A percentile compares a stretch with the other conserved stretches of the same genome.
These are phyloP conservation scores for Sophora flavescens DNA, from an alignment of 306 rosid species.

Conservation along the genomic window DNA sequence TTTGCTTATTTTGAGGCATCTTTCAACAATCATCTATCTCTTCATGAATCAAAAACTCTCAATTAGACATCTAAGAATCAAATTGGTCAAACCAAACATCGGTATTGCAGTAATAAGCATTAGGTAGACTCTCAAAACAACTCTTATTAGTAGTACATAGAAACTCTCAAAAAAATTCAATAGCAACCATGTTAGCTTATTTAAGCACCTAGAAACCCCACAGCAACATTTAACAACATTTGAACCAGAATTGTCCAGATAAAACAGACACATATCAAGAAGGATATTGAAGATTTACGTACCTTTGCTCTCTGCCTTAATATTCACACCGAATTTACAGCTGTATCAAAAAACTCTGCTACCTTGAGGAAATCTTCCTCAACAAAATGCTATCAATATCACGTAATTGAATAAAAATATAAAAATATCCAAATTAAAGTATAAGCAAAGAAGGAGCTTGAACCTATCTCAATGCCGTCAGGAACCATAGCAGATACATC, in stretches of 20 bases:
- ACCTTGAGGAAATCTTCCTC: constrained; percentile 96
- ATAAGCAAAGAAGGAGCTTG: constrained; percentile 40
- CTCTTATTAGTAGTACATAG: background rate
- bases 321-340: constrained; percentile 79
- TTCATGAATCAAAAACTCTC: constrained; percentile 91
- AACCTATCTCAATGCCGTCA: constrained; percentile 99
- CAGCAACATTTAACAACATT: background rate
- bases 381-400: constrained; percentile 45
- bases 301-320: constrained; percentile 85
- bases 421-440: constrained; percentile 25
- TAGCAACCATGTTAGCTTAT: constrained; percentile 35
- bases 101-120: constrained; percentile 2
- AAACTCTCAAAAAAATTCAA: constrained; percentile 23
- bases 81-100: constrained; percentile 36
- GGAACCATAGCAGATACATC: constrained; percentile 99
- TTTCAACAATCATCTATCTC: constrained; percentile 70
- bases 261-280: constrained; percentile 28
- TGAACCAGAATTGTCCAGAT: constrained; percentile 13
- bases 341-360: constrained; percentile 83
- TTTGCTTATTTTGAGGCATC: too few species aligned
- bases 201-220: constrained; percentile 7
- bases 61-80: constrained; percentile 64
- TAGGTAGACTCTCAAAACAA: constrained; percentile 14
- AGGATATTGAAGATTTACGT: constrained; percentile 20
- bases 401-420: constrained; percentile 20